These are phyloP conservation scores for Lathyrus oleraceus DNA, from an alignment of 306 rosid genomes.

Conservation along the genomic window DNA sequence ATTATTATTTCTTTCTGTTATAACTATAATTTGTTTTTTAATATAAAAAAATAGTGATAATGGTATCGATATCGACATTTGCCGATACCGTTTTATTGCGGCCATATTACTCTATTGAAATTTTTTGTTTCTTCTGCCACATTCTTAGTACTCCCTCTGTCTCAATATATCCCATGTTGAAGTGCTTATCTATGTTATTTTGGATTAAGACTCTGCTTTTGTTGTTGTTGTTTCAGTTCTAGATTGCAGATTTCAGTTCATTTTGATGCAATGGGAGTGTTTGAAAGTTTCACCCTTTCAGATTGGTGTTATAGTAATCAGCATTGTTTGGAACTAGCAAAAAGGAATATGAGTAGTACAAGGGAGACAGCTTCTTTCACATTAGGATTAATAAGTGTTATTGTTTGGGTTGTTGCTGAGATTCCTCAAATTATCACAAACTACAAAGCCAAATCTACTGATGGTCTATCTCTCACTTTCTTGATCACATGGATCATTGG, in stretches of 20 bases:
- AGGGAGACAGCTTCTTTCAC: conserved; percentile 59
- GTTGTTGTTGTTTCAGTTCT: conserved; percentile 18
- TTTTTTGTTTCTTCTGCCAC: conserved; percentile 25
- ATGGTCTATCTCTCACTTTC: conserved; percentile 75
- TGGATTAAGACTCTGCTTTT: not conserved
- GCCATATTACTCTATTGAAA: not conserved
- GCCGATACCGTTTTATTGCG: too few species aligned
- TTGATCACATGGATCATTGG: conserved; percentile 81
- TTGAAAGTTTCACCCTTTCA: conserved; percentile 35
- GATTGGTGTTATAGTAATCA: conserved; percentile 40
- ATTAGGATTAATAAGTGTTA: conserved; percentile 65
- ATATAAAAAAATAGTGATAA: too few species aligned
- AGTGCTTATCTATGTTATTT: conserved; percentile 7
- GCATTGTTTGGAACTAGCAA: conserved; percentile 54
- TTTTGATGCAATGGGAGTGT: conserved; percentile 38
- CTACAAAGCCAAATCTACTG: conserved; percentile 59
- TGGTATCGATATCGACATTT: too few species aligned
- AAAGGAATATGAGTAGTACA: conserved; percentile 37
- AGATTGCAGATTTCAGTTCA: conserved; percentile 14
- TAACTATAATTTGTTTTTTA: too few species aligned
- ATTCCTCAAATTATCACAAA: conserved; percentile 80
- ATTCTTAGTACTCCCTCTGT: conserved; percentile 19
- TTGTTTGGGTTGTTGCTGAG: conserved; percentile 82
- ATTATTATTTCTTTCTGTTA: not conserved
- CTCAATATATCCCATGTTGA: conserved; percentile 14